Percentiles rank a stretch among this genome's conserved stretches.
Conservation (phyloP, 129 eudicot genomes). For the Daucus carota region DH1_v3.0 NC_030387.2:34478001-34478500, state of each 20-base stretch:
- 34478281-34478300: not conserved
- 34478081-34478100: slow-evolving; percentile 9
- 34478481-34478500: slow-evolving; percentile 9
- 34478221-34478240: too few species aligned
- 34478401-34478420: not conserved
- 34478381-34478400: not conserved
- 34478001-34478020: slow-evolving; percentile 1
- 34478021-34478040: not conserved
- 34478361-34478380: not conserved
- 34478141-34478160: not conserved
- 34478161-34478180: not conserved
- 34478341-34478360: not conserved
- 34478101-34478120: not conserved
- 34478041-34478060: not conserved
- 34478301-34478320: too few species aligned
- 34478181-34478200: not conserved
- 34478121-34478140: too few species aligned
- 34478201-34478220: not conserved
- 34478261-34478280: not conserved
- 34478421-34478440: too few species aligned
- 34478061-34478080: not conserved
- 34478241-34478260: too few species aligned
- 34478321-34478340: not conserved
- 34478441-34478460: too few species aligned
- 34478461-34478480: too few species aligned